phyloP scores from a whole-genome alignment of 2,329 filamentous ascomycete species.

The Apiospora marii region DNA sequence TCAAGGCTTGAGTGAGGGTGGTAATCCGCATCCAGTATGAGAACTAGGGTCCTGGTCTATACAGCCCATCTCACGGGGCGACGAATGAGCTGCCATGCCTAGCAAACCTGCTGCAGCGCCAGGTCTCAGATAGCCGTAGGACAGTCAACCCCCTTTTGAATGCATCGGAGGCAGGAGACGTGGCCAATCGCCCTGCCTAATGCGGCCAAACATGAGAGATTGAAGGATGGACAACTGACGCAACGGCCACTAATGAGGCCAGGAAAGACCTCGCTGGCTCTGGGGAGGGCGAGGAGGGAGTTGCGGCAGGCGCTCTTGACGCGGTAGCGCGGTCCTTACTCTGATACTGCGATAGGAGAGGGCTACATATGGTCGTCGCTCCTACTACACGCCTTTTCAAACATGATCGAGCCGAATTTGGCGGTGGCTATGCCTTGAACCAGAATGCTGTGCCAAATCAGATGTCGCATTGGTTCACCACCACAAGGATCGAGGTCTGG shows the following conservation, averaged over 20 bases:
- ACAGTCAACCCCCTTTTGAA: constrained; percentile 7
- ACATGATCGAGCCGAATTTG: background rate
- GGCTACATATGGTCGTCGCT: background rate
- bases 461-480: background rate
- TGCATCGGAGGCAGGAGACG: background rate
- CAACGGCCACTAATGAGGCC: background rate
- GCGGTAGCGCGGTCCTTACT: background rate
- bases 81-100: background rate
- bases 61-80: background rate
- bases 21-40: background rate
- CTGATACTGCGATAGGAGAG: background rate
- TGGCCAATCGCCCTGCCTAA: background rate
- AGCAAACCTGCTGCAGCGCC: background rate
- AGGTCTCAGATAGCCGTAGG: constrained; percentile 8
- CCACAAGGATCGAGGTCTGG: background rate
- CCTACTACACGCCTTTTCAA: background rate
- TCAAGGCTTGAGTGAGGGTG: background rate
- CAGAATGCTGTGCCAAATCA: background rate
- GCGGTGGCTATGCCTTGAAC: constrained; percentile 12
- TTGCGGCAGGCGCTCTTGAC: background rate
- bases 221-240: constrained; percentile 18
- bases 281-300: background rate
- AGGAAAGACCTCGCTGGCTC: background rate
- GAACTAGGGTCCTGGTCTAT: background rate
- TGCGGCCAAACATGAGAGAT: background rate